phyloP scores from a whole-genome alignment of 1,284 basidiomycete genomes.

The Sanguinoderma infundibulare region DNA sequence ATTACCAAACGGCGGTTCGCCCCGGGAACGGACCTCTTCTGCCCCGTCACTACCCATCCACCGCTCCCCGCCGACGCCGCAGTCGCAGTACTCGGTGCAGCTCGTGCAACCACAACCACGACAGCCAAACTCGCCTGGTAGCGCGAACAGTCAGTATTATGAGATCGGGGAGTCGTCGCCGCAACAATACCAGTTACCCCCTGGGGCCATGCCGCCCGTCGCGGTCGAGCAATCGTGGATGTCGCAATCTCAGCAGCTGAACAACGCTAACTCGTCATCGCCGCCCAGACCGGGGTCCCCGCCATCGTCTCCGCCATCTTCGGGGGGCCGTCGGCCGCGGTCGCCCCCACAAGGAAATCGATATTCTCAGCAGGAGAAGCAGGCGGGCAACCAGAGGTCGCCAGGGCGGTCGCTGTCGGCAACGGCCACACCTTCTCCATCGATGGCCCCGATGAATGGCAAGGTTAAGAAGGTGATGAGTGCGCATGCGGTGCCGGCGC shows the following conservation, averaged over 20 bases:
- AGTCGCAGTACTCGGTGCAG: slow-evolving; percentile 31
- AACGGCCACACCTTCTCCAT: slow-evolving; percentile 50
- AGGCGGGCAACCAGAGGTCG: slow-evolving; percentile 34
- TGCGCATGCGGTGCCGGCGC: slow-evolving; percentile 57
- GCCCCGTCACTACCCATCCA: slow-evolving; percentile 27
- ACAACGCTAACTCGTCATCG: slow-evolving; percentile 37
- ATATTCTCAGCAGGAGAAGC: slow-evolving; percentile 40
- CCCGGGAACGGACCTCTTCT: slow-evolving; percentile 25
- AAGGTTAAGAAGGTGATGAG: slow-evolving; percentile 66
- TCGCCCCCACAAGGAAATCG: slow-evolving; percentile 45
- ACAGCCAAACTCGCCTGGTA: slow-evolving; percentile 25
- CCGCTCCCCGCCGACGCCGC: slow-evolving; percentile 21
- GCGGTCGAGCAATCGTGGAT: slow-evolving; percentile 39
- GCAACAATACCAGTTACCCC: slow-evolving; percentile 52
- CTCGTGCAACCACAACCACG: slow-evolving; percentile 40
- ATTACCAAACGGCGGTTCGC: slow-evolving; percentile 13
- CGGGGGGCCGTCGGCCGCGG: slow-evolving; percentile 37
- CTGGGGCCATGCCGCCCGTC: slow-evolving; percentile 63
- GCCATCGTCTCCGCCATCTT: slow-evolving; percentile 22
- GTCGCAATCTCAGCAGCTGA: slow-evolving; percentile 13
- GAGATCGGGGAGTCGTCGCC: slow-evolving; percentile 36
- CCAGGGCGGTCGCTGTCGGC: slow-evolving; percentile 72
- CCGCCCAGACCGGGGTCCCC: slow-evolving; percentile 42
- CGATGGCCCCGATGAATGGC: slow-evolving; percentile 51
- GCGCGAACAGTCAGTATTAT: slow-evolving; percentile 37